Evolutionary conservation across 2,329 filamentous ascomycete genomes (phyloP).

Genomic region (Aspergillus sergii): DNA sequence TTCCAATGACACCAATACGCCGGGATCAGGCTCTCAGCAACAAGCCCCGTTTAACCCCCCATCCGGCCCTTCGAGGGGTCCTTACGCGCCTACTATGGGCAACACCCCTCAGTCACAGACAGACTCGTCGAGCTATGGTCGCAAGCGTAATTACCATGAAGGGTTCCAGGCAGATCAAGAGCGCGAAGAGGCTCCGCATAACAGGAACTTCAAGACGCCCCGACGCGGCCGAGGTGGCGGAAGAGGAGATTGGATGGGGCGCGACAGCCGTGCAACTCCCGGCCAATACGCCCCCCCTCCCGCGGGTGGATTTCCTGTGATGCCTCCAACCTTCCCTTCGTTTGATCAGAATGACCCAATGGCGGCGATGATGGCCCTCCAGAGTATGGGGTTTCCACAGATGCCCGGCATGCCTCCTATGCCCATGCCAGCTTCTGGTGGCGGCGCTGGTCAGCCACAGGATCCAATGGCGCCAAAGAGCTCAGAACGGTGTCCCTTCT

Average conservation of each 20-base stretch:
- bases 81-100: slow-evolving; percentile 24
- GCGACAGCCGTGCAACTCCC: slow-evolving; percentile 29
- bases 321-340: slow-evolving; percentile 51
- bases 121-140: slow-evolving; percentile 36
- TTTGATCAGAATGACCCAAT: slow-evolving; percentile 61
- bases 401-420: slow-evolving; percentile 51
- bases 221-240: slow-evolving; percentile 45
- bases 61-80: slow-evolving; percentile 22
- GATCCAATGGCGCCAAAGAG: slow-evolving; percentile 36
- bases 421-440: slow-evolving; percentile 35
- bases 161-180: slow-evolving; percentile 50
- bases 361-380: slow-evolving; percentile 56
- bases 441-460: slow-evolving; percentile 28
- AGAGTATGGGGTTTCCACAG: slow-evolving; percentile 54
- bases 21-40: slow-evolving; percentile 21
- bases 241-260: slow-evolving; percentile 44
- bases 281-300: slow-evolving; percentile 32
- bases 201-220: slow-evolving; percentile 52
- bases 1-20: slow-evolving; percentile 25
- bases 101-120: slow-evolving; percentile 23
- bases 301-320: slow-evolving; percentile 38
- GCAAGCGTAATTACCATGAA: slow-evolving; percentile 58
- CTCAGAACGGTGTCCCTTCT: slow-evolving; percentile 56
- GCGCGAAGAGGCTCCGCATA: slow-evolving; percentile 45
- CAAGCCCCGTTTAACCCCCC: slow-evolving; percentile 26